Evolutionary conservation across 257 asterid species (phyloP).

Genomic region (Cordia subcordata): DNA sequence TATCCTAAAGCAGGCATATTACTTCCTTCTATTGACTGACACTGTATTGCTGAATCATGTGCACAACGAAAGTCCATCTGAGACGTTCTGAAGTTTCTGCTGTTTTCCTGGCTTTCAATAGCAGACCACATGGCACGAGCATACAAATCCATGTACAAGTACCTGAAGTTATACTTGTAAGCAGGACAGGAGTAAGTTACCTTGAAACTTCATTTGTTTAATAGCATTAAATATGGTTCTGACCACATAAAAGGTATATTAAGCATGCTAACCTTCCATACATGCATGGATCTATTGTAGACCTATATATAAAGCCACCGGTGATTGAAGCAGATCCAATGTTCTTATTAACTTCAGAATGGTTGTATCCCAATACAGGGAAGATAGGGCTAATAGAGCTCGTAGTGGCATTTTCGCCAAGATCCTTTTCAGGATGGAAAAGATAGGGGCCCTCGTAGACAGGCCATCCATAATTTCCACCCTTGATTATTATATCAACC

Average conservation of each 20-base stretch:
- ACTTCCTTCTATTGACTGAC: not conserved
- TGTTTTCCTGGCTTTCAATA: constrained; percentile 5
- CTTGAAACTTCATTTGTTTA: not conserved
- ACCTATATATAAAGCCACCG: constrained; percentile 8
- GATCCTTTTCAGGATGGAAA: not conserved
- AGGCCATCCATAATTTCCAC: constrained; percentile 15
- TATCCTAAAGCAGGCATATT: constrained; percentile 1
- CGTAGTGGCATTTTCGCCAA: not conserved
- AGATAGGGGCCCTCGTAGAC: constrained; percentile 5
- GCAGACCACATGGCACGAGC: constrained; percentile 5
- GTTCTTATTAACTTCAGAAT: constrained; percentile 1
- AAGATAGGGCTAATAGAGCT: not conserved
- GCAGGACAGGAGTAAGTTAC: not conserved
- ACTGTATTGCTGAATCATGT: constrained; percentile 4
- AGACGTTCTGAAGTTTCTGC: constrained; percentile 3
- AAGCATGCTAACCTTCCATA: constrained; percentile 5
- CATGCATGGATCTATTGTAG: constrained; percentile 7
- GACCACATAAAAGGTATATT: not conserved
- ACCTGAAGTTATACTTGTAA: not conserved
- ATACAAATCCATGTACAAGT: constrained; percentile 8
- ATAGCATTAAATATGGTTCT: not conserved
- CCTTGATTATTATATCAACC: constrained; percentile 1
- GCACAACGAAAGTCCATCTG: not conserved
- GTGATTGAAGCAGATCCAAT: constrained; percentile 9
- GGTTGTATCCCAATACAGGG: constrained; percentile 10